Base-by-base conservation (phyloP, 768 basidiomycete genomes). In the Calocera viscosa region DNA sequence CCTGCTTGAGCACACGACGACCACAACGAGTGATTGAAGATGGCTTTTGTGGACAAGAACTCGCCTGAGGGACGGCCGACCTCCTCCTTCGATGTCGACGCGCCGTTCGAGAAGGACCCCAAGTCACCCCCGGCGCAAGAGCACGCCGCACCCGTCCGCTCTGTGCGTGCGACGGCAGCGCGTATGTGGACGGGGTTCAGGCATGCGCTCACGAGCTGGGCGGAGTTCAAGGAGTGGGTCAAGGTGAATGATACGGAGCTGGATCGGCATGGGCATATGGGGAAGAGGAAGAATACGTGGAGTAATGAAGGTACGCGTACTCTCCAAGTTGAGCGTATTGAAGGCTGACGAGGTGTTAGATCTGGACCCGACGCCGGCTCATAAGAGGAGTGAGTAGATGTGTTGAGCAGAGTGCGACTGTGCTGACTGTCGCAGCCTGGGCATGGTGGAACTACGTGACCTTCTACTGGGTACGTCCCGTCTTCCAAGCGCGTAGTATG, bases 381-480 rank as follows among this genome's bases (percentile, higher is more conserved):
- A 60, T 28, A 60, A 60, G 53, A 12, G 53, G 22, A 60, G 53
- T 60, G 30, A 26, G 53, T 60, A 28, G 30, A 2, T 5, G 2
- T 11, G 30, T 30, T 7, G 30, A 10, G 53, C 14, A 60, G 14
- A 30, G 30, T 60, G 53, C 53, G 53, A 60, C 30, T 28, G 53
- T 60, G 30, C 53, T 38, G 35, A 38, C 14, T 19, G 26, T 24
- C 53, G n/a, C 26, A 60, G 53, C 53, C 11, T 60, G 53, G 53
- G 53, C 53, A 30, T 60, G 53, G 53, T 60, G 30, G 26, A 60
- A 60, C 53, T 60, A 60, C 30, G 53, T 60, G 8, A 60, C 53
- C 26, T 60, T 60, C 53, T 60, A 60, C 53, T 60, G 53, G 53
- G 35, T 38, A 38, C 14, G 35, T 38, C 14, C 14, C 14, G 35